Evolutionary conservation across 1,284 basidiomycete genomes (phyloP).

Genomic region (Microbotryum saponariae): DNA sequence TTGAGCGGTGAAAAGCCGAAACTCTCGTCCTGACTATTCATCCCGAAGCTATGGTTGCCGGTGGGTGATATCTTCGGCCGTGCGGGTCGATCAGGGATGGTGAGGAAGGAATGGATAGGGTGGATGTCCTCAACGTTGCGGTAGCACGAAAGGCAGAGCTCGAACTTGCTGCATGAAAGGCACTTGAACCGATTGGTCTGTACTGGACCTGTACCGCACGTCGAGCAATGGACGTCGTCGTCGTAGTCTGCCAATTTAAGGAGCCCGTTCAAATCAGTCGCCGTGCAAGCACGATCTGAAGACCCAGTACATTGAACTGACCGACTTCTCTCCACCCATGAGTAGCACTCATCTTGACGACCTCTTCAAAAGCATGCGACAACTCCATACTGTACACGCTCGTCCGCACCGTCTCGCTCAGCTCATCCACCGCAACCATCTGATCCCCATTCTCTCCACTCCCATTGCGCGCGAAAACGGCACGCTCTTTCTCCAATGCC

Average conservation of each 20-base stretch:
- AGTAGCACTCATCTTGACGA: slow-evolving; percentile 3
- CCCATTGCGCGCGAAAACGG: no score
- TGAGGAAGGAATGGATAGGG: slow-evolving; percentile 10
- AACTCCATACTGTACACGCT: not conserved
- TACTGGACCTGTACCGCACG: slow-evolving; percentile 1
- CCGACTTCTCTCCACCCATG: slow-evolving; percentile 10
- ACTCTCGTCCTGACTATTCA: no score
- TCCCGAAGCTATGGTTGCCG: no score
- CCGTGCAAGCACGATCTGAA: no score
- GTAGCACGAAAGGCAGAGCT: slow-evolving; percentile 8
- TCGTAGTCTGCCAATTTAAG: slow-evolving; percentile 4
- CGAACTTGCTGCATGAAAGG: slow-evolving; percentile 6
- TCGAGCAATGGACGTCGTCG: slow-evolving; percentile 5
- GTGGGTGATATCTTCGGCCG: not conserved
- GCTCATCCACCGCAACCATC: no score
- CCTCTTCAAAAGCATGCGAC: slow-evolving; percentile 3
- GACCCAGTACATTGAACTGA: not conserved
- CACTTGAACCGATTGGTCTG: slow-evolving; percentile 11
- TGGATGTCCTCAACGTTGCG: slow-evolving; percentile 11
- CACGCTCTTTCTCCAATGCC: not conserved
- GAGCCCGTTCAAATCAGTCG: no score
- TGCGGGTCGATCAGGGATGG: slow-evolving; percentile 8
- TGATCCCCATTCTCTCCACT: not conserved
- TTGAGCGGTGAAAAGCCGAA: no score
- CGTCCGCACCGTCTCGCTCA: no score